phyloP scores from a whole-genome alignment of 345 rosid species.

The rapeseed (Brassica napus) region DNA sequence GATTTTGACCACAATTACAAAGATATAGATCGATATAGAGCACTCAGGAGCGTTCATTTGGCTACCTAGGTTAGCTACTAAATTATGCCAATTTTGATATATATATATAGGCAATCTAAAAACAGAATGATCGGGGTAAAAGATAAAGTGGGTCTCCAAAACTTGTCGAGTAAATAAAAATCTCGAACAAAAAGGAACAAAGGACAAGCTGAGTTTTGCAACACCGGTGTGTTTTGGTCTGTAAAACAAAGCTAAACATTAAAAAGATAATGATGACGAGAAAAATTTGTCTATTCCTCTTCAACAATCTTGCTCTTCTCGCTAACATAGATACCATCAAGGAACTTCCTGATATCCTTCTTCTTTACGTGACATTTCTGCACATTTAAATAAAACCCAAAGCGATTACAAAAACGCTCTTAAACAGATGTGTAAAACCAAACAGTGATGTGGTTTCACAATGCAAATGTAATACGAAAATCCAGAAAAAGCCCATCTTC shows the following conservation, averaged over 20 bases:
- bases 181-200: constrained; percentile 15
- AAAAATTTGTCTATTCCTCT: constrained; percentile 25
- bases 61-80: too few species aligned
- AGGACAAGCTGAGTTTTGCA: constrained; percentile 14
- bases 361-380: constrained; percentile 72
- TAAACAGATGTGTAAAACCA: neutral
- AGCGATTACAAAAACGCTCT: neutral
- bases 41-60: too few species aligned
- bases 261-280: neutral
- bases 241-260: constrained; percentile 16
- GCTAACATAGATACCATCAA: constrained; percentile 67
- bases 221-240: neutral
- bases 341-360: constrained; percentile 67
- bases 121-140: neutral
- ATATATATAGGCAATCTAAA: neutral
- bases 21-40: too few species aligned
- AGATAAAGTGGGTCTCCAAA: neutral
- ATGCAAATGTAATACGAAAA: too few species aligned
- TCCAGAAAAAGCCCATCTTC: too few species aligned
- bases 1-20: too few species aligned
- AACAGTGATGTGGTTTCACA: neutral
- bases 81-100: neutral
- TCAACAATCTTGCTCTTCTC: constrained; percentile 51
- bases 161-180: neutral
- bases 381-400: neutral